Conservation (phyloP, 805 yeast genomes). For the Hanseniaspora occidentalis region DNA sequence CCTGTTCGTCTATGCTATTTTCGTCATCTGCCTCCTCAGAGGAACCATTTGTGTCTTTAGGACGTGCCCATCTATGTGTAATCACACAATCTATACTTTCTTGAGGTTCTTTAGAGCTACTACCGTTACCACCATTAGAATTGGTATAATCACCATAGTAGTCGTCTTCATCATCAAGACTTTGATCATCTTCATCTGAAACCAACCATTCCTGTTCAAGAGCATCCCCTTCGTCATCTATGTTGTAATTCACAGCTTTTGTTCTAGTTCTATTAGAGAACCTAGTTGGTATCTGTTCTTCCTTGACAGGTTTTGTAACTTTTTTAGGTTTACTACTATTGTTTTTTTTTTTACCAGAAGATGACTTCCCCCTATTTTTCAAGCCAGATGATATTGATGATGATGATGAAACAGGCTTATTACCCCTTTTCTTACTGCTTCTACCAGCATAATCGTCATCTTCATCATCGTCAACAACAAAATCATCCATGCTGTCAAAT, state of each 20-base stretch:
- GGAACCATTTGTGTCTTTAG: neutral
- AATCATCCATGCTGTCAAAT: slow-evolving; percentile 19
- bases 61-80: slow-evolving; percentile 40
- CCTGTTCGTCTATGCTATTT: slow-evolving; percentile 24
- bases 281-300: slow-evolving; percentile 42
- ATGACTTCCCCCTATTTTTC: slow-evolving; percentile 7
- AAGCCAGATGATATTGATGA: slow-evolving; percentile 7
- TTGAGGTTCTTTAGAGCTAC: slow-evolving; percentile 13
- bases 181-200: slow-evolving; percentile 12
- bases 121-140: slow-evolving; percentile 1
- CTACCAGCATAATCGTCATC: slow-evolving; percentile 14
- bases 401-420: slow-evolving; percentile 10
- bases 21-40: neutral
- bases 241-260: slow-evolving; percentile 55
- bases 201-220: slow-evolving; percentile 11
- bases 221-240: slow-evolving; percentile 23
- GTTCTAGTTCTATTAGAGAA: slow-evolving; percentile 59
- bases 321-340: slow-evolving; percentile 10
- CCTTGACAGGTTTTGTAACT: slow-evolving; percentile 4
- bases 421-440: slow-evolving; percentile 13
- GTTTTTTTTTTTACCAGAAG: slow-evolving; percentile 12
- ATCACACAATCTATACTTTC: slow-evolving; percentile 36
- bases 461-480: slow-evolving; percentile 21
- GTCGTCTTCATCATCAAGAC: slow-evolving; percentile 14
- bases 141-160: slow-evolving; percentile 3